Evolutionary conservation across 306 rosid species (phyloP).

Genomic region (Boehmeria nivea): DNA sequence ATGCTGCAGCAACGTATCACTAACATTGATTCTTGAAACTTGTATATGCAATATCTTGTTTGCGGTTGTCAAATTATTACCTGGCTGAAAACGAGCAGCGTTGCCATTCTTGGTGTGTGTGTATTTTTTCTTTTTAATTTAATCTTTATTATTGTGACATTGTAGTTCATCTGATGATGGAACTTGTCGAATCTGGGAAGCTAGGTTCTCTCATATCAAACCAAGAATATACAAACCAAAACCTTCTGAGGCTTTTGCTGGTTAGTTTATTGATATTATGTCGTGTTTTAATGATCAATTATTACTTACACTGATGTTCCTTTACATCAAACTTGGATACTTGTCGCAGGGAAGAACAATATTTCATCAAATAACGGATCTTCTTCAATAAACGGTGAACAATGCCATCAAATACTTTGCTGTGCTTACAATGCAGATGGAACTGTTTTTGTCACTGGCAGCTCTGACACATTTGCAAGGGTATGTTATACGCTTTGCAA

Average conservation of each 20-base stretch:
- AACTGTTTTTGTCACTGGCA: slow-evolving; percentile 86
- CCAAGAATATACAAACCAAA: slow-evolving; percentile 66
- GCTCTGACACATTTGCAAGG: slow-evolving; percentile 88
- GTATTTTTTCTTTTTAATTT: slow-evolving; percentile 18
- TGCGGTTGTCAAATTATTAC: slow-evolving; percentile 1
- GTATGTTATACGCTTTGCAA: slow-evolving; percentile 32
- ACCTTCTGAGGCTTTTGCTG: slow-evolving; percentile 53
- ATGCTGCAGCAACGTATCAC: slow-evolving; percentile 5
- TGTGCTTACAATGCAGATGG: slow-evolving; percentile 88
- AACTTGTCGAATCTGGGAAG: slow-evolving; percentile 93
- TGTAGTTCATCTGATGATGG: slow-evolving; percentile 89
- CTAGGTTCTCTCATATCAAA: slow-evolving; percentile 52
- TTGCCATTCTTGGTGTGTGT: neutral
- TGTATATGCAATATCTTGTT: slow-evolving; percentile 5
- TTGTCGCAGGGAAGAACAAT: slow-evolving; percentile 66
- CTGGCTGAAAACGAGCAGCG: neutral
- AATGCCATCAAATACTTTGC: slow-evolving; percentile 69
- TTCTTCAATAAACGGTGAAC: slow-evolving; percentile 57
- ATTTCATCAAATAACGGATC: slow-evolving; percentile 43
- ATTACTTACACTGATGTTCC: neutral
- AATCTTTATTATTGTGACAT: slow-evolving; percentile 5
- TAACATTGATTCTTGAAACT: slow-evolving; percentile 10
- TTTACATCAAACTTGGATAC: slow-evolving; percentile 9
- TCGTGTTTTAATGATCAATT: slow-evolving; percentile 8
- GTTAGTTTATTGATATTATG: slow-evolving; percentile 43